Evolutionary conservation across 176 grass and related monocot genomes (phyloP), one percentile per base, ranked within the genome.

Genomic region (Triticum dicoccoides): DNA sequence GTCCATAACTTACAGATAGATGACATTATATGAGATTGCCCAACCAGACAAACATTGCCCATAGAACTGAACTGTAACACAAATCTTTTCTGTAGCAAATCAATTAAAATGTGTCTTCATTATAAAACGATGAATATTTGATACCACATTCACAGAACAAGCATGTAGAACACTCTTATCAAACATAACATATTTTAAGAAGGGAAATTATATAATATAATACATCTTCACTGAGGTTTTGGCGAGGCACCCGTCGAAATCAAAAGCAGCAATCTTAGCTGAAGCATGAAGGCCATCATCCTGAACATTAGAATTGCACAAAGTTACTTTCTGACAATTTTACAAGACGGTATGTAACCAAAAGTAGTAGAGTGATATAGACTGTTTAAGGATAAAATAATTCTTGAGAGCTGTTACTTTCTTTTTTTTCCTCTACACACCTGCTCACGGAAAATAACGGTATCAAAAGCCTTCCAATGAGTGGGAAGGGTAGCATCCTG

Each of bases 191-290:
- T 44, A 2, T 30, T 83, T 74, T 44, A 20, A 82, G 65, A 44
- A 66, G 52, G 20, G 47, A 65, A 83, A 14, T 79, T 65, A 82
- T 83, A n/a, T 21, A 51, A 17, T 24, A 56, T 30, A 77, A 81
- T 93, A 98, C 96, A 73, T 94, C 89, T 58, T 98, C 61, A 98
- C 90, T 77, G 69, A 80, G 21, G 96, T 98, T 49, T 92, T 94
- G 9, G 86, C 96, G 62, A 98, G 96, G 69, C 93, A 98, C 3
- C 90, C 93, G 58, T 98, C 96, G 77, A 98, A 98, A 96, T 98
- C 96, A 90, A 98, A 98, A 42, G 93, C 96, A 85, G 96, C 96
- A 89, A 98, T 92, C 80, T 94, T 98, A 39, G 92, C 77, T 64
- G 96, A 98, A 94, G 93, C 85, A 87, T 64, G 72, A 80, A 94